These are phyloP conservation scores for Schizopora paradoxa DNA, from an alignment of 1,284 basidiomycete species.

Conservation along the genomic window DNA sequence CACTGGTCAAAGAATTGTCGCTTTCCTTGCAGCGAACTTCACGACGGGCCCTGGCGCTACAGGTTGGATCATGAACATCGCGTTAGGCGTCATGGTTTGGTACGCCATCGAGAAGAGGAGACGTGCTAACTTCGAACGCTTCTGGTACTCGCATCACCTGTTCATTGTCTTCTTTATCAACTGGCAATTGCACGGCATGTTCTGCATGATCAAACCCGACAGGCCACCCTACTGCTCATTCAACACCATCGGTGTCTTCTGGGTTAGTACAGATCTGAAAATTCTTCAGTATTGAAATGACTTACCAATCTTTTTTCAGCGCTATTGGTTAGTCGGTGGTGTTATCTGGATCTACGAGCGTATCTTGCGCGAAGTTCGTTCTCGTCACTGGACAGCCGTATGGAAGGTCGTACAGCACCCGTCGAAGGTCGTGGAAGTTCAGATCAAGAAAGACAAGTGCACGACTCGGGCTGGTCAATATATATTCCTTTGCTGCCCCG, in stretches of 20 bases:
- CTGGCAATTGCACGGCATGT: conserved; percentile 93
- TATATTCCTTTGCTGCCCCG: conserved; percentile 83
- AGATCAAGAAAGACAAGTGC: conserved; percentile 91
- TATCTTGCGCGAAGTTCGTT: conserved; percentile 80
- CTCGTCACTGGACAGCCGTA: conserved; percentile 83
- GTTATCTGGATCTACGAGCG: conserved; percentile 81
- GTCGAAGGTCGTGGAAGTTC: conserved; percentile 83
- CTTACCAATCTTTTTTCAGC: conserved; percentile 36
- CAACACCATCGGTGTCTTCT: conserved; percentile 86
- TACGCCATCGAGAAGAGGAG: conserved; percentile 77
- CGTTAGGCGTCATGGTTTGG: conserved; percentile 72
- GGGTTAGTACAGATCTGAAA: conserved; percentile 47
- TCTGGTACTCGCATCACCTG: conserved; percentile 88
- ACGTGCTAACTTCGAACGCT: conserved; percentile 71
- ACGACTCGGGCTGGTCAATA: conserved; percentile 79
- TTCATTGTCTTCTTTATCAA: conserved; percentile 86
- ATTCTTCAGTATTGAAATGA: conserved; percentile 11
- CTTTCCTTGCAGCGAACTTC: conserved; percentile 76
- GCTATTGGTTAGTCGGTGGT: conserved; percentile 86
- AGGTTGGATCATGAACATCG: conserved; percentile 84
- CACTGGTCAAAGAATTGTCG: conserved; percentile 48
- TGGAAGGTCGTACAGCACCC: conserved; percentile 93
- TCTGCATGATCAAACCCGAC: conserved; percentile 92
- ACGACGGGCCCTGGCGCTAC: conserved; percentile 84
- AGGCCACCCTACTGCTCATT: conserved; percentile 78